phyloP scores from a whole-genome alignment of 2,329 filamentous ascomycete species.

The Colletotrichum lupini region DNA sequence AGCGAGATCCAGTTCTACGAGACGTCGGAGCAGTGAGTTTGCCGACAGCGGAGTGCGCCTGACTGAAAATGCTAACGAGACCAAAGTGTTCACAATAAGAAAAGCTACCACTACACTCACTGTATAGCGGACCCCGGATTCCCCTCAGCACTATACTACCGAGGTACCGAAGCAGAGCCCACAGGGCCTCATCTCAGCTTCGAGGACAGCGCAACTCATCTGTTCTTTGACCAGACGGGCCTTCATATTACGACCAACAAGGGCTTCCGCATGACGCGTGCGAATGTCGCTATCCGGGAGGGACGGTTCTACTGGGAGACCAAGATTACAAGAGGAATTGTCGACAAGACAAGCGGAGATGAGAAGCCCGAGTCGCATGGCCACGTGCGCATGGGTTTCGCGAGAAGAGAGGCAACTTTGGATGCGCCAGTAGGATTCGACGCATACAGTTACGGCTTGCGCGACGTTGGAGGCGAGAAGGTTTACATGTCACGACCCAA shows the following conservation, averaged over 20 bases:
- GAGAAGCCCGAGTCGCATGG: slow-evolving; percentile 61
- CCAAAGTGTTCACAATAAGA: slow-evolving; percentile 70
- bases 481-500: slow-evolving; percentile 95
- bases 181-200: slow-evolving; percentile 89
- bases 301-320: slow-evolving; percentile 96
- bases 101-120: slow-evolving; percentile 87
- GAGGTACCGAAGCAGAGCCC: slow-evolving; percentile 86
- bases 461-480: slow-evolving; percentile 90
- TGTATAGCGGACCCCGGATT: slow-evolving; percentile 92
- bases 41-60: neutral
- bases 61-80: neutral
- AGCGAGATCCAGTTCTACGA: slow-evolving; percentile 69
- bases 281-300: slow-evolving; percentile 90
- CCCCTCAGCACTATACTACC: slow-evolving; percentile 87
- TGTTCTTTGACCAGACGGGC: slow-evolving; percentile 82
- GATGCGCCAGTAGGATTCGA: slow-evolving; percentile 89
- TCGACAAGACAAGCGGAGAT: slow-evolving; percentile 53
- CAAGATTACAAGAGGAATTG: slow-evolving; percentile 83
- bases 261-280: slow-evolving; percentile 90
- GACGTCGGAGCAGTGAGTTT: slow-evolving; percentile 71
- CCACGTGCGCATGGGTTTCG: slow-evolving; percentile 88
- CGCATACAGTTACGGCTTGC: slow-evolving; percentile 92
- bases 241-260: slow-evolving; percentile 88
- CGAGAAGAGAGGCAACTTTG: slow-evolving; percentile 81
- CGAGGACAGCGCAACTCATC: slow-evolving; percentile 88